Evolutionary conservation across 306 rosid genomes (phyloP).

Genomic region (Quercus engelmannii): DNA sequence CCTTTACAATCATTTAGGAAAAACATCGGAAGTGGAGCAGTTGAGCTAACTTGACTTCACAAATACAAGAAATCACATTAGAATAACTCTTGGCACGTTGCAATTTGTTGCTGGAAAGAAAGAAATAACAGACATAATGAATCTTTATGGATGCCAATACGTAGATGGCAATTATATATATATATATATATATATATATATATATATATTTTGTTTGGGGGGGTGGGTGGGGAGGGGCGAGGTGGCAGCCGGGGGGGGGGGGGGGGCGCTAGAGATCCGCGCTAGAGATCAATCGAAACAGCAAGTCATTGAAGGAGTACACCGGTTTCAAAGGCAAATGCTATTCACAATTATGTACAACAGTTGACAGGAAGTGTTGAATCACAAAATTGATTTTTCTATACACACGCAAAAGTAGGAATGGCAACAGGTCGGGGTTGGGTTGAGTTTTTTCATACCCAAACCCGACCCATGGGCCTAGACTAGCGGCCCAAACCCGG

Average conservation of each 20-base stretch:
- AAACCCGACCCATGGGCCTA: too few relatives aligned
- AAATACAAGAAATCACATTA: too few relatives aligned
- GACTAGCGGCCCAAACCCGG: too few relatives aligned
- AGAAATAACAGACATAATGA: not conserved
- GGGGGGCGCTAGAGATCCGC: too few relatives aligned
- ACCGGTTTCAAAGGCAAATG: not conserved
- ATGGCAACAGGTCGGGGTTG: too few relatives aligned
- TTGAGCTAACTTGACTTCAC: not conserved
- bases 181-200: too few relatives aligned
- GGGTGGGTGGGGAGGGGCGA: too few relatives aligned
- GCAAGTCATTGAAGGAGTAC: not conserved
- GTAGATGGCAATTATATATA: too few relatives aligned
- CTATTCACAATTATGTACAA: slow-evolving; percentile 56
- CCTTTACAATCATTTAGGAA: not conserved
- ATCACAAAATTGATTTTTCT: not conserved
- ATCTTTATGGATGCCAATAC: not conserved
- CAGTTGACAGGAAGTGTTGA: slow-evolving; percentile 1
- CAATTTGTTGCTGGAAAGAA: not conserved
- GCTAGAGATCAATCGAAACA: not conserved
- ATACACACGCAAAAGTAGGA: not conserved
- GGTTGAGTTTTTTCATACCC: too few relatives aligned
- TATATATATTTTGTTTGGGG: too few relatives aligned
- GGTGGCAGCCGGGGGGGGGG: too few relatives aligned
- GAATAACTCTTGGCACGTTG: not conserved
- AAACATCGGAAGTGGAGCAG: not conserved